Evolutionary conservation across 2,329 filamentous ascomycete species (phyloP), one percentile per base, ranked within the genome.

Genomic region (Endocalyx cinctus): DNA sequence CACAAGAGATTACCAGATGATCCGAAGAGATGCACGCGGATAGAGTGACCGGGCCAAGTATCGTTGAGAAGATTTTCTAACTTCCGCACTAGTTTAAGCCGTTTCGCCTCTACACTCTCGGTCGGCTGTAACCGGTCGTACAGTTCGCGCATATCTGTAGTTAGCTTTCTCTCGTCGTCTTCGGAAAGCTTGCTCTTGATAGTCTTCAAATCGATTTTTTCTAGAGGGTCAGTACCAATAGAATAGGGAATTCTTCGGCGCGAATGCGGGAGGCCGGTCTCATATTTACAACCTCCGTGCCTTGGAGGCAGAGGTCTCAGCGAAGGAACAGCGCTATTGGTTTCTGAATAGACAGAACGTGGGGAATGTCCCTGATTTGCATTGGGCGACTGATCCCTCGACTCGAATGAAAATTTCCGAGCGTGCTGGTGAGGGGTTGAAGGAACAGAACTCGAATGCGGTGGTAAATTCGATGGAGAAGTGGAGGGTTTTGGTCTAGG

Each of bases 1-100:
- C 88, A 96, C 36, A 98, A 69, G 58, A 92, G 67, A 60, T 98
- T 98, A 29, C 92, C 92, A 5, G 92, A 97, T 5, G 92, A 97
- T n/a, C 92, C 92, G 72, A 98, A 98, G 12, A 97, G 79, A 58
- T 92, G 83, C 22, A 96, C 92, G 46, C 77, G 81, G 53, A 96
- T 96, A 41, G 94, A 76, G 51, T 87, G 83, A 1, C 85, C 87
- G 1, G 92, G 92, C 87, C 90, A 98, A 55, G 94, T 80, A 6
- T 85, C 76, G 52, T 94, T 92, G 57, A 98, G 79, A 25, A 97
- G 77, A 46, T 75, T 82, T 61, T 95, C 85, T 51, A 98, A 66
- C 64, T 97, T 98, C 46, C 72, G 68, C n/a, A 96, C 79, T 48
- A 98, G 77, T 51, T 76, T 79, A 44, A 74, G 70, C 39, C 90